These are phyloP conservation scores for Ceratocystis harringtonii DNA, from an alignment of 2,329 filamentous ascomycete genomes.

Conservation along the genomic window DNA sequence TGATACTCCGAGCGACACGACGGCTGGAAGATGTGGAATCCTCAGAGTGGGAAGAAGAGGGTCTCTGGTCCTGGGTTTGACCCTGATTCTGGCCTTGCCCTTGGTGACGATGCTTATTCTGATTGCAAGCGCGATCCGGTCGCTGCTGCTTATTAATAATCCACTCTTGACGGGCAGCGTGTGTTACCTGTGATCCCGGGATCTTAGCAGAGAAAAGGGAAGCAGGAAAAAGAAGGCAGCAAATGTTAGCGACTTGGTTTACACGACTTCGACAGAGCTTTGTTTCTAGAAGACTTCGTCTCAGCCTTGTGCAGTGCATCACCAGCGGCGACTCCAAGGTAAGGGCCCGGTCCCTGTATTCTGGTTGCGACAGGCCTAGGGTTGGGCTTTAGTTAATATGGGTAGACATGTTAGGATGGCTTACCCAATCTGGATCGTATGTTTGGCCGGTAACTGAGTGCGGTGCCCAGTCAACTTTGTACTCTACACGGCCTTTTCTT, in stretches of 20 bases:
- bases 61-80: neutral
- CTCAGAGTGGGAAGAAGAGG: neutral
- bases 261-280: neutral
- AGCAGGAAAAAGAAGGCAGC: neutral
- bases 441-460: constrained; percentile 12
- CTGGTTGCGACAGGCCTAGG: constrained; percentile 9
- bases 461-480: constrained; percentile 16
- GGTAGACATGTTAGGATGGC: neutral
- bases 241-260: neutral
- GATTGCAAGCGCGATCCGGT: constrained; percentile 2
- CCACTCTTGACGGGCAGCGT: constrained; percentile 10
- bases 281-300: neutral
- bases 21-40: neutral
- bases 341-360: neutral
- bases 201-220: neutral
- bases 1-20: neutral
- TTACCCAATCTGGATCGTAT: constrained; percentile 16
- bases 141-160: neutral
- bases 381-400: neutral
- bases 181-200: neutral
- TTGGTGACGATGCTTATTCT: constrained; percentile 1
- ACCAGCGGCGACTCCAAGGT: neutral
- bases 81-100: neutral
- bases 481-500: constrained; percentile 9
- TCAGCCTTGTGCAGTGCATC: constrained; percentile 5